These are phyloP conservation scores for Cryptococcus neoformans DNA, from an alignment of 1,284 basidiomycete genomes.

Conservation along the genomic window DNA sequence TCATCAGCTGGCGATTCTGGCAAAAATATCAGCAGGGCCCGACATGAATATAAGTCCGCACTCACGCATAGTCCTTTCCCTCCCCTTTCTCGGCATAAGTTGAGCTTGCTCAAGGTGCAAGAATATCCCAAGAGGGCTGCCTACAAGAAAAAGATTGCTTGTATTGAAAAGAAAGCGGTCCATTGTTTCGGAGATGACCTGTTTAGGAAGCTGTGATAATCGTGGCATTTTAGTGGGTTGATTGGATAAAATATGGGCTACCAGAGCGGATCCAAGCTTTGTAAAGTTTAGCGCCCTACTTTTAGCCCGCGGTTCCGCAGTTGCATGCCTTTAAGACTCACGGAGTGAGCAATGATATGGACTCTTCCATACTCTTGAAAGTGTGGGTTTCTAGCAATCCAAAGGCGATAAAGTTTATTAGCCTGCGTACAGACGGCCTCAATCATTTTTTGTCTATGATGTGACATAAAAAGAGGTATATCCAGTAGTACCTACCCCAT, in stretches of 20 bases:
- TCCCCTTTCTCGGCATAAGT: constrained; percentile 55
- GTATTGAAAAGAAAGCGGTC: constrained; percentile 54
- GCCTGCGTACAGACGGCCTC: constrained; percentile 52
- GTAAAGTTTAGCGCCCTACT: no score
- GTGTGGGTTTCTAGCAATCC: constrained; percentile 55
- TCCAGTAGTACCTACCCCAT: constrained; percentile 51
- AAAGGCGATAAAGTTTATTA: constrained; percentile 55
- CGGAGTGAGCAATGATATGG: constrained; percentile 50
- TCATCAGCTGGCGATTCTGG: constrained; percentile 51
- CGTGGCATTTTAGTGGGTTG: constrained; percentile 55
- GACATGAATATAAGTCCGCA: background rate
- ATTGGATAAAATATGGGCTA: constrained; percentile 55
- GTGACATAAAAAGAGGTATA: constrained; percentile 52
- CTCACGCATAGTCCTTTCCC: constrained; percentile 51
- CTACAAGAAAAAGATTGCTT: constrained; percentile 54
- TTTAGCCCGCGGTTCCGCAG: no score
- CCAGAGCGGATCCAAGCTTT: constrained; percentile 55
- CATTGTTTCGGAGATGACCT: constrained; percentile 32
- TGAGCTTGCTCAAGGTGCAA: constrained; percentile 56
- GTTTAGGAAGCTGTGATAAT: constrained; percentile 46
- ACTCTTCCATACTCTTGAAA: constrained; percentile 52
- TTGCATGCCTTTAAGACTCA: constrained; percentile 5
- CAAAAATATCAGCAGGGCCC: constrained; percentile 1
- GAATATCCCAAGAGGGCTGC: constrained; percentile 57
- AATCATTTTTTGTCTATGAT: constrained; percentile 55